Percentiles rank a stretch among this genome's conserved stretches.
These are phyloP conservation scores for Cystobasidium ongulense DNA, from an alignment of 768 basidiomycete genomes.

Conservation along the genomic window DNA sequence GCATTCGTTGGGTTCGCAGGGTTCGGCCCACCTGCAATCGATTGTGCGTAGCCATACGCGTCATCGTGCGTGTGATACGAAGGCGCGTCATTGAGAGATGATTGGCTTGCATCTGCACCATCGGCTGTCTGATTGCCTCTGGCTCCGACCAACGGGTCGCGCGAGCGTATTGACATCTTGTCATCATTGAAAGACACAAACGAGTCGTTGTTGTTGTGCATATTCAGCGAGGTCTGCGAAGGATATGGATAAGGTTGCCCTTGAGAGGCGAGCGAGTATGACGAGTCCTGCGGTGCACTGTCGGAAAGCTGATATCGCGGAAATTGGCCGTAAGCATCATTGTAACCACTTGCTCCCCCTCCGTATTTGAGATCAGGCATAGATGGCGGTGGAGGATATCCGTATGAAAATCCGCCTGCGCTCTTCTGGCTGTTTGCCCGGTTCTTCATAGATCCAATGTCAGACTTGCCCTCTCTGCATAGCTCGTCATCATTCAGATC, in stretches of 20 bases:
- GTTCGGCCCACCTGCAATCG: background rate
- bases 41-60: background rate
- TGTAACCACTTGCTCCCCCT: background rate
- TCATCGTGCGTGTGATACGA: constrained; percentile 12
- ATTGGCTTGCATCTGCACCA: background rate
- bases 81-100: background rate
- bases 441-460: background rate
- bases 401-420: constrained; percentile 13
- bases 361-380: constrained; percentile 1
- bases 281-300: background rate
- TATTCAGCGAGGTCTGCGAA: background rate
- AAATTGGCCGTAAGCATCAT: background rate
- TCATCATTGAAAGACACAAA: constrained; percentile 1
- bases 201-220: constrained; percentile 10
- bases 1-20: background rate
- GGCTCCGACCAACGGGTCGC: background rate
- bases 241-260: constrained; percentile 5
- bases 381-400: constrained; percentile 6
- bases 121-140: background rate
- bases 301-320: constrained; percentile 11
- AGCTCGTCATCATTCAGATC: constrained; percentile 61
- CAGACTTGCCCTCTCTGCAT: constrained; percentile 12
- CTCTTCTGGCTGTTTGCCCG: constrained; percentile 5
- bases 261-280: background rate
- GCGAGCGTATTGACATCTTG: constrained; percentile 5